Base-by-base conservation (phyloP, 2,329 filamentous ascomycete genomes). In the Gremmenia infestans region DNA sequence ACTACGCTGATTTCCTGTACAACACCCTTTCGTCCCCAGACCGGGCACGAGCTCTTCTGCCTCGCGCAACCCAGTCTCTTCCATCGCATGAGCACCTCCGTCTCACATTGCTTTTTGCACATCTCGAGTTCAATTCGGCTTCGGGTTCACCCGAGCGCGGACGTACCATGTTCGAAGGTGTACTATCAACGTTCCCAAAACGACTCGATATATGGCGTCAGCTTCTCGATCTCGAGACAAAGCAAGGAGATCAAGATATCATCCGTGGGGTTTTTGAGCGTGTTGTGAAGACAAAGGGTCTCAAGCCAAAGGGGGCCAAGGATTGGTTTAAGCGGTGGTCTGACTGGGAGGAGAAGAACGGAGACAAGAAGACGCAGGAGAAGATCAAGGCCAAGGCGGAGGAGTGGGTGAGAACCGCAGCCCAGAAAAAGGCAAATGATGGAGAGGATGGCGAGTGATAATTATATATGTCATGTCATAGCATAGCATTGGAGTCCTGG, bases 1-100 rank as follows among this genome's bases (percentile, higher is more conserved):
- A 97, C 77, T 97, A 97, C 73, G 93, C 92, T 23, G 88, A 88
- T 67, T 97, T 97, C 80, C 80, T 99, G 54, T 88, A 96, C 74
- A 85, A 87, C 57, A 88, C 83, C 0, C 75, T 83, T 57, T 78
- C 81, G 56, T 80, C 87, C 11, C 82, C 91, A 0, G 86, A 87
- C n/a, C 83, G 86, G 7, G 89, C 86, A 3, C 87, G 91, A 54
- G 84, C 83, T 0, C 82, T 99, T 14, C 83, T 97, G 5, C 80
- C 87, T 2, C 88, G 93, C 43, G 93, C 94, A 15, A 85, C 88
- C 9, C 92, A 97, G 73, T 88, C 89, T 7, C 83, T 99, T 2
- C 86, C 87, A 25, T 72, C 78, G 19, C 81, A 80, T 60, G 73
- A 79, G 12, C 77, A 91, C 72, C 80, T 90, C 40, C 82, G 85